Evolutionary conservation across 768 basidiomycete genomes (phyloP), one percentile per base, ranked within the genome.

Genomic region (Ramaria rubella): DNA sequence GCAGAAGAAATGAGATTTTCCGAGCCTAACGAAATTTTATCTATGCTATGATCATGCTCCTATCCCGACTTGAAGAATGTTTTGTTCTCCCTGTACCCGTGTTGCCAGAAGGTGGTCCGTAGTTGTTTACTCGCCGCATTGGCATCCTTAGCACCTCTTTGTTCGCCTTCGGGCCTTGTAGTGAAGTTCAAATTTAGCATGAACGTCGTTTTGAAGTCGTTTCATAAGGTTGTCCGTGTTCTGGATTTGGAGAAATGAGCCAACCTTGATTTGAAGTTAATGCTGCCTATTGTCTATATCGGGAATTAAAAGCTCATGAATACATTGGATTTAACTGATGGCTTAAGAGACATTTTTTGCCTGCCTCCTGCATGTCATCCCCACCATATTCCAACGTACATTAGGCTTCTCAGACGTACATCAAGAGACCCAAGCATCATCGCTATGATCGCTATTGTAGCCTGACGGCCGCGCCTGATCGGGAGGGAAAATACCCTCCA

Each of bases 1-100:
- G 59, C 71, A 74, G 61, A 80, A 79, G 70, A 76, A 76, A 69
- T 75, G 63, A 71, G 62, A 54, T 44, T 23, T 42, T 42, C 46
- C 23, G 7, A 48, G 29, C 29, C 24, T 48, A 26, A 48, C 29
- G 46, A 48, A 48, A 27, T 48, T 31, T 45, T 45, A 9, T 45
- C 27, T 48, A 48, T 42, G n/a, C 40, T 42, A 42, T 40, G 38
- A 40, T 42, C 40, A 42, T 42, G 40, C 40, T 42, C 23, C n/a
- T 42, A 42, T 42, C 23, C n/a, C 9, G 14, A 42, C 40, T n/a
- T 2, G n/a, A 42, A n/a, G 40, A 17, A 6, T 21, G 14, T 38
- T n/a, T 3, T 38, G 40, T 5, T 42, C 40, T 42, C 40, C 23
- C 23, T 42, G 40, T 42, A 42, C 23, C 17, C 40, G 6, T 42